phyloP scores from a whole-genome alignment of 2,329 filamentous ascomycete genomes.

The Penicillium decumbens region DNA sequence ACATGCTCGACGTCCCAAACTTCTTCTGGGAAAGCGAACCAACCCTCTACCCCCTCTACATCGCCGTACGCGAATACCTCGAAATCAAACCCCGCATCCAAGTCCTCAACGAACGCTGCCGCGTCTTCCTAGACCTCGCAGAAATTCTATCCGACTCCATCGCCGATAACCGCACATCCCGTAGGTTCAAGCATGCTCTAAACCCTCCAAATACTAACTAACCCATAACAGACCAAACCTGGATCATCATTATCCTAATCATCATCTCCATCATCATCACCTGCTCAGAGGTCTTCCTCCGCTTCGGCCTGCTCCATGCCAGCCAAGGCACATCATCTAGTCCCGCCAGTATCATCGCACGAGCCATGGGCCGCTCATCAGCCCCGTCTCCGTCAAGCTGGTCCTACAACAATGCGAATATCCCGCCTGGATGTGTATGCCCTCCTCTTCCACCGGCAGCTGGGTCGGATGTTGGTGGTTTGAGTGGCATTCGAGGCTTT shows the following conservation, averaged over 20 bases:
- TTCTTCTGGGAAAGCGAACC: constrained; percentile 86
- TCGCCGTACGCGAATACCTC: constrained; percentile 90
- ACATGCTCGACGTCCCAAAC: constrained; percentile 91
- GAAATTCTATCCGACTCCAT: constrained; percentile 92
- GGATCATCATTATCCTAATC: constrained; percentile 96
- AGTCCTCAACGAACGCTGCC: constrained; percentile 93
- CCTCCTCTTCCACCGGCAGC: constrained; percentile 13
- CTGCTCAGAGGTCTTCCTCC: constrained; percentile 77
- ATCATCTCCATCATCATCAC: constrained; percentile 87
- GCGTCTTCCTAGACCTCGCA: constrained; percentile 91
- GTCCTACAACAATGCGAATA: constrained; percentile 8
- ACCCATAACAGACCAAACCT: constrained; percentile 64
- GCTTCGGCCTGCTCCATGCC: constrained; percentile 67
- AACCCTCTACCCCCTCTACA: constrained; percentile 88
- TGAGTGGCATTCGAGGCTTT: constrained; percentile 9
- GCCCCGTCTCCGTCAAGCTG: constrained; percentile 15
- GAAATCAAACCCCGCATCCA: constrained; percentile 95
- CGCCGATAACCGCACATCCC: constrained; percentile 90
- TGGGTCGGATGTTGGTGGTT: constrained; percentile 3
- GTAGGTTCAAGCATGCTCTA: constrained; percentile 31
- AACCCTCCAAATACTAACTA: not conserved
- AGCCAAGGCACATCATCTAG: constrained; percentile 20
- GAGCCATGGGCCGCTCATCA: constrained; percentile 18
- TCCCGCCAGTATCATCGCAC: constrained; percentile 16
- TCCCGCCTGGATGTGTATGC: constrained; percentile 22